Conservation (phyloP, 495 filamentous ascomycete genomes). For the Cercophora scortea region DNA sequence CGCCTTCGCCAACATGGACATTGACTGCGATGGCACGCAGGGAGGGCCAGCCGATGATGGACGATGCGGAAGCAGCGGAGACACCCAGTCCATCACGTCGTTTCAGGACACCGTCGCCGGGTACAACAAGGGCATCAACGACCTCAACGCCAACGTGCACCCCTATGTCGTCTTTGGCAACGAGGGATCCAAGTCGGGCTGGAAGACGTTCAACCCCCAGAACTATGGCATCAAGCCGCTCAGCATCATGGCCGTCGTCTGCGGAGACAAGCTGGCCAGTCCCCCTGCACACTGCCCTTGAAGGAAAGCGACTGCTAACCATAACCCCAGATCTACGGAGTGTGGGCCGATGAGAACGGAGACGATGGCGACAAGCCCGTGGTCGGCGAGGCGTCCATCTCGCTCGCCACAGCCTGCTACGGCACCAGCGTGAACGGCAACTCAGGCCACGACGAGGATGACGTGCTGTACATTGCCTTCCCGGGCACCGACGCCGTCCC, state of each 20-base stretch:
- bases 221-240: constrained; percentile 47
- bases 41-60: constrained; percentile 36
- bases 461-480: constrained; percentile 53
- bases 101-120: constrained; percentile 42
- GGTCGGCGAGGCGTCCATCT: constrained; percentile 51
- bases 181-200: constrained; percentile 31
- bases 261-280: constrained; percentile 45
- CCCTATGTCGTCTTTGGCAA: constrained; percentile 64
- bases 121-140: constrained; percentile 39
- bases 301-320: neutral
- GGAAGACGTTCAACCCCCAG: constrained; percentile 41
- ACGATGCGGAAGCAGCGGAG: constrained; percentile 40
- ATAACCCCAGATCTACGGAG: constrained; percentile 47
- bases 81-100: constrained; percentile 47
- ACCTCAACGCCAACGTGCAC: constrained; percentile 55
- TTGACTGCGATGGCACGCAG: constrained; percentile 61
- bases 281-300: neutral
- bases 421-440: constrained; percentile 37
- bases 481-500: neutral
- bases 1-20: constrained; percentile 49
- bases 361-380: constrained; percentile 34
- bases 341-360: constrained; percentile 62
- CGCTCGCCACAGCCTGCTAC: constrained; percentile 53
- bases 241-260: constrained; percentile 58
- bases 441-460: constrained; percentile 41